Base-by-base conservation (phyloP, 2,329 filamentous ascomycete species). In the Calonectria honghensis region DNA sequence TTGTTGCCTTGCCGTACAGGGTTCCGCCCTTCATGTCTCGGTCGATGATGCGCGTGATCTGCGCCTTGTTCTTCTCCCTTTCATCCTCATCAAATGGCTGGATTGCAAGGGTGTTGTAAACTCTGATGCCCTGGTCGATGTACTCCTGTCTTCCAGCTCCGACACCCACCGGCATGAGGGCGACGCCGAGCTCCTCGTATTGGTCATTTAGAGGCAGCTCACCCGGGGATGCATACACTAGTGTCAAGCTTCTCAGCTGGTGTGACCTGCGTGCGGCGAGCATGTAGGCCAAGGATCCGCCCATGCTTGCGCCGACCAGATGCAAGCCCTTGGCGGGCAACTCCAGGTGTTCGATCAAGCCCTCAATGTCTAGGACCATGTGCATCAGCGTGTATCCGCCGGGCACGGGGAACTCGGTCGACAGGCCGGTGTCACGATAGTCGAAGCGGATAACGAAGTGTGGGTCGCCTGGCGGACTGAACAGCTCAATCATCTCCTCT, bases 341-440 rank as follows among this genome's bases (percentile, higher is more conserved):
- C 3, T 72, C 66, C 1, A 83, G 75, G 31, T 83, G 82, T 10
- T 76, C 70, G 32, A 78, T 72, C 0, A 84, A 77, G 1, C 78
- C 79, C n/a, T 82, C 81, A 6, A 81, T 74, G 16, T 83, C 81
- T 3, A 71, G 65, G 13, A 76, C 80, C 81, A 83, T 81, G 20
- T 81, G 80, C 6, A 41, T 24, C 16, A 83, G 73, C 2, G 76
- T 78, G 61, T 84, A 84, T 18, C 78, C 79, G 4, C 63, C 68
- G 0, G 77, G 74, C 1, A 76, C 77, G 0, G 79, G 66, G 51
- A 83, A 83, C 51, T 80, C 78, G 3, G 77, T 80, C 0, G 80
- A 82, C 0, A 78, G 67, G 1, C 80, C 80, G 1, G 80, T 80
- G 27, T 82, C 80, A 35, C 79, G 75, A 1, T 76, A 76, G 35